Conservation (phyloP, 2,329 filamentous ascomycete genomes). For the Berkeleyomyces basicola region DNA sequence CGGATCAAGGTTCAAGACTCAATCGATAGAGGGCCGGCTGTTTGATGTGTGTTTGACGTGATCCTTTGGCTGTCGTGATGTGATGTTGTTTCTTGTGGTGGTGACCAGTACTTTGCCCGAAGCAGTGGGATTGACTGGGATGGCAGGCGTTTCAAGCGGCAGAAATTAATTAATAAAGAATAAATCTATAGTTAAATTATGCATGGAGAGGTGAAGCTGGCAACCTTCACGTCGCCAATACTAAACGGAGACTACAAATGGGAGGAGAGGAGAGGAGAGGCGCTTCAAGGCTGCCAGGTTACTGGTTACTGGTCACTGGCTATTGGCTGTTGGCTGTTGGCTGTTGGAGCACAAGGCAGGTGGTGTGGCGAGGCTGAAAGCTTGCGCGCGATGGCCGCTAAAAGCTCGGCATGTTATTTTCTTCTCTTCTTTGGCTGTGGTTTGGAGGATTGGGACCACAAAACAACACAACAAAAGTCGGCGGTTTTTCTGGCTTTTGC, state of each 20-base stretch:
- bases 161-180: neutral
- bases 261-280: neutral
- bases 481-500: no score
- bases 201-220: neutral
- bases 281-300: neutral
- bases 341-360: no score
- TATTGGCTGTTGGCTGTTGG: no score
- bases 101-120: neutral
- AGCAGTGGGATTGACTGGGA: neutral
- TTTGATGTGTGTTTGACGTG: neutral
- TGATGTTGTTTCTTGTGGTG: neutral
- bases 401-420: no score
- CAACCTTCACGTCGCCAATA: neutral
- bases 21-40: neutral
- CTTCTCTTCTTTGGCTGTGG: no score
- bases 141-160: neutral
- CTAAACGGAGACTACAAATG: neutral
- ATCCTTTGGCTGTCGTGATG: neutral
- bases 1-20: no score
- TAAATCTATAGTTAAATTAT: neutral
- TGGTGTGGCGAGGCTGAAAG: no score
- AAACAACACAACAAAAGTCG: no score
- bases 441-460: no score
- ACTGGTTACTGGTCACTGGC: no score
- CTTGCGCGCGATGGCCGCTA: no score